Base-by-base conservation (phyloP, 148 eudicot species). In the Spergularia bocconei region DNA sequence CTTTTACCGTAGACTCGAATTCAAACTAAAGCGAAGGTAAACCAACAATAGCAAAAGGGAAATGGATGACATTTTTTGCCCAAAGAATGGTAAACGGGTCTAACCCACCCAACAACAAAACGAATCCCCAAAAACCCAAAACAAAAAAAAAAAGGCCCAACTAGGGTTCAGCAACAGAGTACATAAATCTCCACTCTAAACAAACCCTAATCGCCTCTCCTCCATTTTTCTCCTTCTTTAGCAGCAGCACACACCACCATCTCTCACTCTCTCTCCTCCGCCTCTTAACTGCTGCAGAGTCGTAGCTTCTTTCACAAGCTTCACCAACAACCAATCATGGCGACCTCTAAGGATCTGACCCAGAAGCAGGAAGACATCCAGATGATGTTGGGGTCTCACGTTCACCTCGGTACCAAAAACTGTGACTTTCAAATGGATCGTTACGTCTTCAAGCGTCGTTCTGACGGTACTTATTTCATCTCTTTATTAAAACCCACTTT, bases 361-460 rank as follows among this genome's bases (percentile, higher is more conserved):
- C 84, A 85, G 29, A 85, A 82, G 57, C 90, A 87, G 39, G 79
- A 84, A 50, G 93, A 89, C 73, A 89, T 89, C 17, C 89, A 84
- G 76, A 81, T 90, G 83, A 86, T 90, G 93, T 79, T 87, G 84
- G 91, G 89, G 23, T 84, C 93, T 15, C 82, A 87, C 51, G 93
- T 84, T 53, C 93, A 90, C 59, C 85, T 90, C 29, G 93, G 93
- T 19, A 90, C 93, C 81, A 90, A 90, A 56, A 87, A 90, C 77
- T 90, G 93, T 54, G 89, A 90, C 41, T 90, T 84, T 61, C 93
- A 90, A 77, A 90, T 90, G 93, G 88, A 87, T 36, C 89, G 93
- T 70, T 90, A 90, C 78, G 84, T 81, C 74, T 86, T 84, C 86
- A 87, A 87, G 70, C 91, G 93, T 78, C 93, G 93, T 21, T 78